Base-by-base conservation (phyloP, 805 yeast species). In the Metschnikowia aberdeeniae region DNA sequence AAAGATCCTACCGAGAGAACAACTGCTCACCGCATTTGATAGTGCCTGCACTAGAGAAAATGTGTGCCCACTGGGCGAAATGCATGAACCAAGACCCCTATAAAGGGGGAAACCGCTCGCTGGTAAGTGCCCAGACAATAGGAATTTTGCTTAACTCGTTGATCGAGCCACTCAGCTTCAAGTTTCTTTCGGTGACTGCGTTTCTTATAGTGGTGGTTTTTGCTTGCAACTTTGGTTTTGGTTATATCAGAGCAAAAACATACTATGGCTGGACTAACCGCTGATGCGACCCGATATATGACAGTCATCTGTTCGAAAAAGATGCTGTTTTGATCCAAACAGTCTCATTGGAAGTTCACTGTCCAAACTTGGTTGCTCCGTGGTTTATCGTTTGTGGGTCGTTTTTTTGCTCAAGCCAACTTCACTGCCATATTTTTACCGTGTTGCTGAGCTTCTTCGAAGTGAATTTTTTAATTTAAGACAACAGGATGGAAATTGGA, bases 81-180 rank as follows among this genome's bases (percentile, higher is more conserved):
- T 84, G 92, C 58, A 82, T 83, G 86, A 70, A 70, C 40, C 77
- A 79, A 53, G 78, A 81, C 44, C 78, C 80, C 3, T 53, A 66
- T 54, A 59, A 72, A 56, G 51, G 61, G 44, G 80, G 82, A 3
- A 74, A 80, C 53, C 59, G 57, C 32, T 72, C 87, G 1, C 70
- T 74, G 36, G 67, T 84, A 10, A 75, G 81, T 47, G 86, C 87
- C 1, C 80, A 78, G 44, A 75, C 84, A 0, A 53, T 85, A 2
- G 90, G 89, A 0, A 63, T 77, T 40, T 66, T 84, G 12, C 53
- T 84, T 9, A 82, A 83, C 54, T 76, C 84, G 0, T 68, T 85
- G 44, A 69, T 84, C 14, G 87, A 84, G 51, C 89, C 89, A 0
- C 71, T 86, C 36, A 82, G 87, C 3, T 63, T 75, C 50, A 81